Percentiles rank a stretch among this genome's conserved stretches.
Conservation (phyloP, 2,329 filamentous ascomycete species). For the Penicillium corylophilum region DNA sequence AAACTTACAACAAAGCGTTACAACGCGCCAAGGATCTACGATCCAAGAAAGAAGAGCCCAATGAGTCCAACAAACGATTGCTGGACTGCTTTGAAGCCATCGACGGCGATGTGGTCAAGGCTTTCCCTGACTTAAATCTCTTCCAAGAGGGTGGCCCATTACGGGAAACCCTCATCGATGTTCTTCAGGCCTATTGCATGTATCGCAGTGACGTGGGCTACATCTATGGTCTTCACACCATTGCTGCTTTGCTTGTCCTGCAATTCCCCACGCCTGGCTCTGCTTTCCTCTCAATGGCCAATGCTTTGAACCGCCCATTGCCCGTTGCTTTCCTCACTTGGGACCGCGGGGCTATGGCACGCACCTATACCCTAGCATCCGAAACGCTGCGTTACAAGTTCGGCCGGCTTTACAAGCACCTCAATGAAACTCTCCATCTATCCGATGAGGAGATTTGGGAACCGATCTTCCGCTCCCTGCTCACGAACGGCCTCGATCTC, state of each 20-base stretch:
- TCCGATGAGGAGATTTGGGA: slow-evolving; percentile 50
- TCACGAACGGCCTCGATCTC: slow-evolving; percentile 52
- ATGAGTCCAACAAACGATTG: slow-evolving; percentile 45
- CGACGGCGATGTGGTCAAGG: slow-evolving; percentile 52
- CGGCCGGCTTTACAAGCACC: slow-evolving; percentile 54
- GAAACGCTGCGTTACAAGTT: slow-evolving; percentile 59
- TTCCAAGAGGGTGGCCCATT: slow-evolving; percentile 56
- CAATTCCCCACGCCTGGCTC: slow-evolving; percentile 54
- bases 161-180: slow-evolving; percentile 56
- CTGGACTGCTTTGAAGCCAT: slow-evolving; percentile 56
- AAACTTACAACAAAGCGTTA: slow-evolving; percentile 58
- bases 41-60: slow-evolving; percentile 42
- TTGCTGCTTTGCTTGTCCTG: slow-evolving; percentile 59
- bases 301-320: slow-evolving; percentile 60
- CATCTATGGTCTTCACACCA: slow-evolving; percentile 58
- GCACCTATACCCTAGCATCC: slow-evolving; percentile 56
- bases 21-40: slow-evolving; percentile 54
- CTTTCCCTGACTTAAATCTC: slow-evolving; percentile 59
- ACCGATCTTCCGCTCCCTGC: slow-evolving; percentile 55
- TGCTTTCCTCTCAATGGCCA: slow-evolving; percentile 60
- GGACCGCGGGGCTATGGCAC: slow-evolving; percentile 56
- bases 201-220: slow-evolving; percentile 65
- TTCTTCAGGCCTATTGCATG: slow-evolving; percentile 62
- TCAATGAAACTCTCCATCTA: slow-evolving; percentile 43
- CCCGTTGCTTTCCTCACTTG: slow-evolving; percentile 61